Conservation (phyloP, 768 basidiomycete species). For the Symmetrospora coprosmae region DNA sequence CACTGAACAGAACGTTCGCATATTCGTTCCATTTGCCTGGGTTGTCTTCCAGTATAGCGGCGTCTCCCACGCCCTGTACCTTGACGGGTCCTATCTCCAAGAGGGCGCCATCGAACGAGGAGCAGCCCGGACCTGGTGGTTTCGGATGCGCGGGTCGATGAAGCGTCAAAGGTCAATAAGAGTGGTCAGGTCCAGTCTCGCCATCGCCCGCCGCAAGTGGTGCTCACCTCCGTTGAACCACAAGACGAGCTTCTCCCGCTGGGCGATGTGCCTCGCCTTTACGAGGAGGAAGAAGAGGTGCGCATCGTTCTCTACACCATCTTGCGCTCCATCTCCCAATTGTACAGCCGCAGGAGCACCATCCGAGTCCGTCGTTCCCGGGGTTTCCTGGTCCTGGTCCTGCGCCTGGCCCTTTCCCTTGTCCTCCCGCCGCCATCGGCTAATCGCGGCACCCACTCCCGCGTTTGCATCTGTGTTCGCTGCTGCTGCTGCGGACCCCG, state of each 20-base stretch:
- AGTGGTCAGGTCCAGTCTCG: no score
- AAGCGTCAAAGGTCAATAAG: no score
- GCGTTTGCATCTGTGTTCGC: no score
- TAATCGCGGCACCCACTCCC: no score
- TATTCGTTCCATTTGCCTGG: slow-evolving; percentile 33
- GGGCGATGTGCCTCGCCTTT: slow-evolving; percentile 73
- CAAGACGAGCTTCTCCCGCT: slow-evolving; percentile 75
- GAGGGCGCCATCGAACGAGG: slow-evolving; percentile 42
- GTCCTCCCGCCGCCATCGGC: no score
- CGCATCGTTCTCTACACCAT: neutral
- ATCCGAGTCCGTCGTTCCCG: no score
- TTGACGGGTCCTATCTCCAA: slow-evolving; percentile 31
- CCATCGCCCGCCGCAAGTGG: no score
- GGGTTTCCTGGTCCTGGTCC: no score
- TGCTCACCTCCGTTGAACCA: slow-evolving; percentile 91
- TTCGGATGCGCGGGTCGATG: no score
- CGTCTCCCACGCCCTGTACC: slow-evolving; percentile 5
- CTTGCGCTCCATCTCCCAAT: neutral
- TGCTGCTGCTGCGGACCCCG: no score
- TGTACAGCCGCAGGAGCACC: no score
- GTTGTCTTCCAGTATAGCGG: slow-evolving; percentile 23
- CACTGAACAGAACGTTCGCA: slow-evolving; percentile 31
- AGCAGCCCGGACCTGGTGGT: slow-evolving; percentile 95
- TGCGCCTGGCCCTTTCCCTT: no score
- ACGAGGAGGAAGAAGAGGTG: slow-evolving; percentile 47